Percentiles rank a stretch among this genome's conserved stretches.
These are phyloP conservation scores for Yamadazyma kitorensis DNA, from an alignment of 805 yeast genomes.

Conservation along the genomic window DNA sequence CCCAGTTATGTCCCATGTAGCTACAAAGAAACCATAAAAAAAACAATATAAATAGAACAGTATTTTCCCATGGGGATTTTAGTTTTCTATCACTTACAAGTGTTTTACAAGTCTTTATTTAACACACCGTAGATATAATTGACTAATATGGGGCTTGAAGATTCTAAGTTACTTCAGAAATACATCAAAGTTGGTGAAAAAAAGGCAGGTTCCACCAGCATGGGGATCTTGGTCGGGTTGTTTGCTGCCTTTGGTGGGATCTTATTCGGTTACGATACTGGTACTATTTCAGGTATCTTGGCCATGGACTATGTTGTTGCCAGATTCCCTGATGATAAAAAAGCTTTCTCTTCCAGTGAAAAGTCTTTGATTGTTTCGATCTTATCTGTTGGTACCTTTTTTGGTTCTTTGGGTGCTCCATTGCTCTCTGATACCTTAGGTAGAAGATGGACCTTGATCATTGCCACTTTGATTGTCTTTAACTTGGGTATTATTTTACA, in stretches of 20 bases:
- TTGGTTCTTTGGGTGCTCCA: slow-evolving; percentile 39
- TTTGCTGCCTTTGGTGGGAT: slow-evolving; percentile 43
- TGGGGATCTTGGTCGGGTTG: slow-evolving; percentile 39
- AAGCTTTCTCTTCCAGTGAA: slow-evolving; percentile 18
- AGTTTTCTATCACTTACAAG: too few relatives aligned
- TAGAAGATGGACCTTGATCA: slow-evolving; percentile 36
- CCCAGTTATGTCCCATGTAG: too few relatives aligned
- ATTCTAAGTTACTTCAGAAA: slow-evolving; percentile 22
- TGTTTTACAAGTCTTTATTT: too few relatives aligned
- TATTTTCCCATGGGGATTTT: too few relatives aligned
- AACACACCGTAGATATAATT: too few relatives aligned
- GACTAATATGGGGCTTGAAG: slow-evolving; percentile 43
- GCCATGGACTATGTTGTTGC: slow-evolving; percentile 36
- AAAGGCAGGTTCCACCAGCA: slow-evolving; percentile 42
- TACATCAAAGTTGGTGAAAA: slow-evolving; percentile 46
- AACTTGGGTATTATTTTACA: slow-evolving; percentile 38
- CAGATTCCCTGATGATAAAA: slow-evolving; percentile 19
- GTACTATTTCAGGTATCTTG: slow-evolving; percentile 41
- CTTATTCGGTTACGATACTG: slow-evolving; percentile 43
- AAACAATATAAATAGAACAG: too few relatives aligned
- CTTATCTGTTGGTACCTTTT: slow-evolving; percentile 42
- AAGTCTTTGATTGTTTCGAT: slow-evolving; percentile 23
- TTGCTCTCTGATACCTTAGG: slow-evolving; percentile 36
- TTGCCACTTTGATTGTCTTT: slow-evolving; percentile 32
- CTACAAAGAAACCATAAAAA: too few relatives aligned